Conservation (phyloP, 1,284 basidiomycete species). For the Rhodofomes roseus region DNA sequence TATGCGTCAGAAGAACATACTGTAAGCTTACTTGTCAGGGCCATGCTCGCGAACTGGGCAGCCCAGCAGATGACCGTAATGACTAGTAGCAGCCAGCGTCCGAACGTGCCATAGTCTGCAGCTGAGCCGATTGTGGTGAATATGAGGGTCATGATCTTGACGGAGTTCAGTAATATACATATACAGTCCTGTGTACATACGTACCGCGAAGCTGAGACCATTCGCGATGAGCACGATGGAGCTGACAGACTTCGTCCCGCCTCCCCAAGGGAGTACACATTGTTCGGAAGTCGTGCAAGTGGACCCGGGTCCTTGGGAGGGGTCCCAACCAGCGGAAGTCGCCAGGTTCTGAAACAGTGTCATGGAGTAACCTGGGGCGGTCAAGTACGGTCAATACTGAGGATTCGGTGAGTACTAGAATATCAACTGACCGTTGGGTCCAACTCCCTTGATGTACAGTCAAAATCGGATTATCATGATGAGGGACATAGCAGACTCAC, state of each 20-base stretch:
- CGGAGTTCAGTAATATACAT: not conserved
- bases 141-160: constrained; percentile 68
- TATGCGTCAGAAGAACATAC: not conserved
- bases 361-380: constrained; percentile 54
- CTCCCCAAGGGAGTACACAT: constrained; percentile 72
- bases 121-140: constrained; percentile 82
- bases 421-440: constrained; percentile 40
- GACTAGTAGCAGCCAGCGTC: constrained; percentile 70
- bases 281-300: constrained; percentile 63
- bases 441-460: constrained; percentile 46
- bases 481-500: constrained; percentile 32
- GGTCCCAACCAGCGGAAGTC: constrained; percentile 1
- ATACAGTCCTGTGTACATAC: constrained; percentile 22
- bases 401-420: not conserved
- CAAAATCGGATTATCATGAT: not conserved
- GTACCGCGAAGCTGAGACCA: constrained; percentile 70
- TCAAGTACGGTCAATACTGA: not conserved
- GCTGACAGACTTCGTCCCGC: constrained; percentile 66
- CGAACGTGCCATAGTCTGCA: constrained; percentile 78
- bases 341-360: constrained; percentile 39
- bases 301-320: constrained; percentile 53
- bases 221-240: constrained; percentile 75
- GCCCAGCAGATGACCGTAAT: constrained; percentile 78
- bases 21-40: constrained; percentile 51
- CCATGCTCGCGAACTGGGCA: constrained; percentile 75